A percentile compares a stretch with the other conserved stretches of the same genome.
Evolutionary conservation across 1,284 basidiomycete genomes (phyloP).

Genomic region (Ceratobasidium sp.): DNA sequence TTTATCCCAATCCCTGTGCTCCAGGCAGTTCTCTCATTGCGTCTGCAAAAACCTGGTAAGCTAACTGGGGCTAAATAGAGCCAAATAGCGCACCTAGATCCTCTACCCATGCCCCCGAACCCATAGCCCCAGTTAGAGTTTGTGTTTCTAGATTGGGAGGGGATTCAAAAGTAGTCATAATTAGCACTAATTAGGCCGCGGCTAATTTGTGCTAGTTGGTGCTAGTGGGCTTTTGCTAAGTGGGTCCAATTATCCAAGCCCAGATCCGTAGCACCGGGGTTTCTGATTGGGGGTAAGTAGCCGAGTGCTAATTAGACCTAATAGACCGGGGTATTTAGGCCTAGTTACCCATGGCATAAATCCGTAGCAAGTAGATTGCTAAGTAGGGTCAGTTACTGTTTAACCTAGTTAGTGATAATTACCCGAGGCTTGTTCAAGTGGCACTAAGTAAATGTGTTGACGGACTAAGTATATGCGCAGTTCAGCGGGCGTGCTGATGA

Average conservation of each 20-base stretch:
- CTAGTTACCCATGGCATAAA: too few species aligned
- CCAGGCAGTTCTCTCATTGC: neutral
- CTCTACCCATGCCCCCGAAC: neutral
- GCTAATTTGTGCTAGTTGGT: too few species aligned
- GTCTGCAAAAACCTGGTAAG: neutral
- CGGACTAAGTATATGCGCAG: too few species aligned
- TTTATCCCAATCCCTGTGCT: constrained; percentile 20
- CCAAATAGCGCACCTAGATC: neutral
- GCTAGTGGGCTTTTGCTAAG: neutral
- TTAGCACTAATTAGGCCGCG: neutral
- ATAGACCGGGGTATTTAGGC: neutral
- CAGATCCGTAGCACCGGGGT: neutral
- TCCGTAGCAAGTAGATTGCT: too few species aligned
- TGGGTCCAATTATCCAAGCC: neutral
- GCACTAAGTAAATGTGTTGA: too few species aligned
- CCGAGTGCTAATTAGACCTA: neutral
- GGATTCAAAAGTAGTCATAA: neutral
- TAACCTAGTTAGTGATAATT: too few species aligned
- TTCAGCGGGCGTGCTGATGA: too few species aligned
- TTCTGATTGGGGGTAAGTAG: neutral
- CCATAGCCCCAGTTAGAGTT: neutral
- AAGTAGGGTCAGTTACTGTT: too few species aligned
- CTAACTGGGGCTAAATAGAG: neutral
- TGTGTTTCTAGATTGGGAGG: neutral
- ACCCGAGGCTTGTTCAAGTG: too few species aligned